These are phyloP conservation scores for Diaporthe longicolla DNA, from an alignment of 2,329 filamentous ascomycete species.

Conservation along the genomic window DNA sequence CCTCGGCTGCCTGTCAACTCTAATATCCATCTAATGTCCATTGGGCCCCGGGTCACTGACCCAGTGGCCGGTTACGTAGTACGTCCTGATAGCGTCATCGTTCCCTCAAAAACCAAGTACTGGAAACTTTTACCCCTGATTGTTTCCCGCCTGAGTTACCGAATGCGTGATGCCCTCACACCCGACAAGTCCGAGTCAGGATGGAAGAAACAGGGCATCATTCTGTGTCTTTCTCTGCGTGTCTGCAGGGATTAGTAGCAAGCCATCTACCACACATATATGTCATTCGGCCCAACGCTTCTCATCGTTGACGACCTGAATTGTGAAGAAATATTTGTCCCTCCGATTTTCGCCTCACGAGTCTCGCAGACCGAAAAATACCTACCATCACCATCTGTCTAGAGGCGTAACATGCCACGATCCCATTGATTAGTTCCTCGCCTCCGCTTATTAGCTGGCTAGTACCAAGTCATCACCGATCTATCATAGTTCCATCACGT, in stretches of 20 bases:
- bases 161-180: constrained; percentile 27
- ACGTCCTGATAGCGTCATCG: constrained; percentile 21
- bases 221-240: neutral
- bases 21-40: neutral
- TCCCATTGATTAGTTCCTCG: neutral
- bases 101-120: neutral
- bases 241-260: neutral
- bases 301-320: too few species aligned
- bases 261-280: constrained; percentile 2
- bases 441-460: neutral
- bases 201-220: neutral
- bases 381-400: neutral
- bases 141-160: neutral
- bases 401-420: neutral
- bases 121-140: constrained; percentile 1
- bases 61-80: neutral
- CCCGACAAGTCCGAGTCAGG: constrained; percentile 16
- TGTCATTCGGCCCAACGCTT: neutral
- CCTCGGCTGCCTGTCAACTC: constrained; percentile 23
- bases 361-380: neutral
- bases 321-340: neutral
- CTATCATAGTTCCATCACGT: constrained; percentile 7
- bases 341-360: neutral
- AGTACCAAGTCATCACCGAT: neutral
- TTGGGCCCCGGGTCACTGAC: neutral